Conservation (phyloP, 176 grass and related monocot genomes). For the Dendrocalamus sinicus region DNA sequence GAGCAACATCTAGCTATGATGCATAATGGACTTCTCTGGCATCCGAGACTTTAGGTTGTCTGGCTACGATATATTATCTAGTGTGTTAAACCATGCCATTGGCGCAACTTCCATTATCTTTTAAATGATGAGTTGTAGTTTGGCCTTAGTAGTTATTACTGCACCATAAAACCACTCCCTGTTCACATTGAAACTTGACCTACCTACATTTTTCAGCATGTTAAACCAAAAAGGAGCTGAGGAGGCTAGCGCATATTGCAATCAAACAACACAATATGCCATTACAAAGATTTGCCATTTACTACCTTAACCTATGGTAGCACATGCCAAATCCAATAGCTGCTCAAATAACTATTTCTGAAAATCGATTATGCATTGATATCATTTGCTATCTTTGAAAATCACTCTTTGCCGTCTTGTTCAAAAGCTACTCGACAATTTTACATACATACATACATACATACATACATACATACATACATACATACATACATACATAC, state of each 20-base stretch:
- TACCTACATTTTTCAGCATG: background rate
- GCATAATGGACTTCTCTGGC: background rate
- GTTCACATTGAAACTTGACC: background rate
- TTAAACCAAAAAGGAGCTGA: background rate
- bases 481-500: too few species aligned
- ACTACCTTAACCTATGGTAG: conserved; percentile 18
- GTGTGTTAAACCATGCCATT: background rate
- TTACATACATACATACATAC: too few species aligned
- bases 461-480: background rate
- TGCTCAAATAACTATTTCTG: background rate
- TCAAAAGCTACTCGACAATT: conserved; percentile 3
- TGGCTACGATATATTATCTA: background rate
- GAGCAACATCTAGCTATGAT: background rate
- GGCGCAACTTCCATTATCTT: background rate
- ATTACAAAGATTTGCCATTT: background rate
- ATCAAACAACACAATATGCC: background rate
- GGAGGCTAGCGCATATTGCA: background rate
- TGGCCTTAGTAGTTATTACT: background rate
- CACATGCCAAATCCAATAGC: conserved; percentile 1
- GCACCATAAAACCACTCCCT: conserved; percentile 1
- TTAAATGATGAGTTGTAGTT: background rate
- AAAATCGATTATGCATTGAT: conserved; percentile 5
- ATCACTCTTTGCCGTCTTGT: conserved; percentile 22
- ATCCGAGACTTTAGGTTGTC: background rate
- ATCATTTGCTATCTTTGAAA: conserved; percentile 7